Evolutionary conservation across 805 yeast species (phyloP).

Genomic region (Candida insectalens): DNA sequence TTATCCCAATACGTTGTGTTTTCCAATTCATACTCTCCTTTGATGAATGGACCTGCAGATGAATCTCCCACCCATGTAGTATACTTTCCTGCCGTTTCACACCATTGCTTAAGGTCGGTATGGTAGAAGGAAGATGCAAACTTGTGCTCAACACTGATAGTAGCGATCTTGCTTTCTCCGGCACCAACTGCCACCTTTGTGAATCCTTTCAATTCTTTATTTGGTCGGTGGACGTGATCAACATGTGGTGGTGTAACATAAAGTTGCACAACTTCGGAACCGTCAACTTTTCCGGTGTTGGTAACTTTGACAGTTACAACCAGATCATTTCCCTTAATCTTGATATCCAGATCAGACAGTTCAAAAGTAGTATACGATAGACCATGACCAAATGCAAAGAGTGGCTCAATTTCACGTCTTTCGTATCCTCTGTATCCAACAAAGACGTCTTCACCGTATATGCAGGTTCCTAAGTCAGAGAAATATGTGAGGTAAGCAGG

Average conservation of each 20-base stretch:
- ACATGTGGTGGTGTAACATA: slow-evolving; percentile 27
- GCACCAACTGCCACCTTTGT: slow-evolving; percentile 38
- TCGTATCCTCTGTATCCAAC: slow-evolving; percentile 59
- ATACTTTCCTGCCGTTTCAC: slow-evolving; percentile 41
- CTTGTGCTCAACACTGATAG: slow-evolving; percentile 30
- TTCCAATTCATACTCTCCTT: no score
- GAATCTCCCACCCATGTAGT: no score
- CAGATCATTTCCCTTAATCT: slow-evolving; percentile 13
- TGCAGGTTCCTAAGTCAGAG: slow-evolving; percentile 40
- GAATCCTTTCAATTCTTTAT: slow-evolving; percentile 53
- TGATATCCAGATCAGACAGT: slow-evolving; percentile 28
- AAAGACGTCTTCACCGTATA: slow-evolving; percentile 59
- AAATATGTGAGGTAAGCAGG: slow-evolving; percentile 46
- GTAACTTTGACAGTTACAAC: slow-evolving; percentile 29
- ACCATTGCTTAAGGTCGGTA: slow-evolving; percentile 39
- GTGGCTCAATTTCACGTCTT: slow-evolving; percentile 34
- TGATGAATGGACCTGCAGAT: no score
- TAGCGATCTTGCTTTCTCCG: slow-evolving; percentile 31
- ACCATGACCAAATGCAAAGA: slow-evolving; percentile 56
- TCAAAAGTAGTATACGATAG: slow-evolving; percentile 48
- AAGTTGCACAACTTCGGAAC: slow-evolving; percentile 48
- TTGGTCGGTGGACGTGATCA: slow-evolving; percentile 33
- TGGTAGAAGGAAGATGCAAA: slow-evolving; percentile 50
- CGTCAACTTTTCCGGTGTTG: slow-evolving; percentile 34
- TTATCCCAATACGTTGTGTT: no score